These are phyloP conservation scores for Strobilomyces confusus DNA, from an alignment of 768 basidiomycete species.

Conservation along the genomic window DNA sequence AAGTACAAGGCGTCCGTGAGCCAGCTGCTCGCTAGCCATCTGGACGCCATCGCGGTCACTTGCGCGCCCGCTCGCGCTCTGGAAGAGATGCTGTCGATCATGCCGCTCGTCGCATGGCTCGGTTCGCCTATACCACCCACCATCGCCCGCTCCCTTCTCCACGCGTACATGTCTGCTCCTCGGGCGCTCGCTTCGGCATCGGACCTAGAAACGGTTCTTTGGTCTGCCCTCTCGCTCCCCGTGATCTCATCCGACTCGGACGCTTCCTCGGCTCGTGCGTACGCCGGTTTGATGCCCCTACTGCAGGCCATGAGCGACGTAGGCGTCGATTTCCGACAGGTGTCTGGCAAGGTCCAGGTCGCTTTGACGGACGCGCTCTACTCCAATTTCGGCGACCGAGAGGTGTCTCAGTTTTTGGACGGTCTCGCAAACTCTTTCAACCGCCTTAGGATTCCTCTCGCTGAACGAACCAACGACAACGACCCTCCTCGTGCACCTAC, in stretches of 20 bases:
- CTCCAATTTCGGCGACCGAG: slow-evolving; percentile 9
- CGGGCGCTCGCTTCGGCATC: slow-evolving; percentile 27
- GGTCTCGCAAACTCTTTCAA: slow-evolving; percentile 17
- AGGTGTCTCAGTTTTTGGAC: slow-evolving; percentile 24
- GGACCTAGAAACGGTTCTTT: slow-evolving; percentile 45
- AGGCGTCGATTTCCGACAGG: slow-evolving; percentile 27
- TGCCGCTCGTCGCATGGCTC: slow-evolving; percentile 32
- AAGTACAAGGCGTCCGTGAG: slow-evolving; percentile 14
- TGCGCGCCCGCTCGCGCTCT: background rate
- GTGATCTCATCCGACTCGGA: slow-evolving; percentile 12
- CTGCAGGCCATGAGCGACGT: slow-evolving; percentile 38
- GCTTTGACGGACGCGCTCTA: slow-evolving; percentile 25
- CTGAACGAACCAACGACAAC: slow-evolving; percentile 12
- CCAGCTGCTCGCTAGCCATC: slow-evolving; percentile 18
- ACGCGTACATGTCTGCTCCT: slow-evolving; percentile 42
- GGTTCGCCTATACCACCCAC: slow-evolving; percentile 32
- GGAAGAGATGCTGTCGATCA: slow-evolving; percentile 10
- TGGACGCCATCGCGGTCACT: slow-evolving; percentile 8
- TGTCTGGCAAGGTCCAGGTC: slow-evolving; percentile 19
- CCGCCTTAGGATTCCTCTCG: slow-evolving; percentile 19
- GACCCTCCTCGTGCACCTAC: slow-evolving; percentile 6
- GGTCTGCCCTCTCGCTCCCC: slow-evolving; percentile 35
- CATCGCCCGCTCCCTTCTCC: slow-evolving; percentile 39
- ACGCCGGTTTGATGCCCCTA: slow-evolving; percentile 40
- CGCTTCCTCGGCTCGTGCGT: slow-evolving; percentile 26